phyloP scores from a whole-genome alignment of 2,329 filamentous ascomycete genomes.

The Cordyceps fumosorosea region DNA sequence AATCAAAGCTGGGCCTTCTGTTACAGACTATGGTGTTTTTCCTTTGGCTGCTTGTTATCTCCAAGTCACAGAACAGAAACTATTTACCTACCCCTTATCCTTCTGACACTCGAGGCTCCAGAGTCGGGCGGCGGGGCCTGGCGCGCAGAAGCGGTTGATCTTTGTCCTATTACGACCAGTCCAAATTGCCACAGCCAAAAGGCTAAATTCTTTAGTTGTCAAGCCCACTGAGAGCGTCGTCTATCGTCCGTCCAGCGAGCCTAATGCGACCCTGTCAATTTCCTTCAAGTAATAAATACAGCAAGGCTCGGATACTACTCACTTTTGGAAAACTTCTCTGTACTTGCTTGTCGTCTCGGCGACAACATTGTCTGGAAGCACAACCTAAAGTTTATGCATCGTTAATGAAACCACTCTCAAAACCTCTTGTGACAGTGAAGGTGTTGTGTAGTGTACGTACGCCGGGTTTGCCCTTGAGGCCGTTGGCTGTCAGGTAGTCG shows the following conservation, averaged over 20 bases:
- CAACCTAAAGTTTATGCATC: background rate
- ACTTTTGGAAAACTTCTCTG: constrained; percentile 55
- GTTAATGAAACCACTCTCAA: background rate
- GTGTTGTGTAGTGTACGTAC: background rate
- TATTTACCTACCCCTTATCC: background rate
- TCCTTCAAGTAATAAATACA: too few relatives aligned
- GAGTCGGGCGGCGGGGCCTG: background rate
- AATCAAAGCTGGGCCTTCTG: background rate
- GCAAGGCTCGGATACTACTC: background rate
- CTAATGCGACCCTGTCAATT: background rate
- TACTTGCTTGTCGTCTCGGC: constrained; percentile 66
- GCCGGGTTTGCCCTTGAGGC: constrained; percentile 38
- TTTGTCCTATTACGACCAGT: background rate
- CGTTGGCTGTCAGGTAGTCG: constrained; percentile 70
- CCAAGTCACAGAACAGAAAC: background rate
- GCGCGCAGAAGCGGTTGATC: background rate
- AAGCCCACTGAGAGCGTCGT: constrained; percentile 13
- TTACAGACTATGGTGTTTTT: background rate
- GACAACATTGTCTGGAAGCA: constrained; percentile 67
- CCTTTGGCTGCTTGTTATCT: background rate
- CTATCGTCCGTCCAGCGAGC: constrained; percentile 15
- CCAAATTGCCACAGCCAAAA: background rate
- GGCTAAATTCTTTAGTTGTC: constrained; percentile 14
- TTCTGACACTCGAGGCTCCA: background rate
- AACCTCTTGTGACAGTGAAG: too few relatives aligned